phyloP scores from a whole-genome alignment of 2,329 filamentous ascomycete species.

The Cordyceps farinosa region DNA sequence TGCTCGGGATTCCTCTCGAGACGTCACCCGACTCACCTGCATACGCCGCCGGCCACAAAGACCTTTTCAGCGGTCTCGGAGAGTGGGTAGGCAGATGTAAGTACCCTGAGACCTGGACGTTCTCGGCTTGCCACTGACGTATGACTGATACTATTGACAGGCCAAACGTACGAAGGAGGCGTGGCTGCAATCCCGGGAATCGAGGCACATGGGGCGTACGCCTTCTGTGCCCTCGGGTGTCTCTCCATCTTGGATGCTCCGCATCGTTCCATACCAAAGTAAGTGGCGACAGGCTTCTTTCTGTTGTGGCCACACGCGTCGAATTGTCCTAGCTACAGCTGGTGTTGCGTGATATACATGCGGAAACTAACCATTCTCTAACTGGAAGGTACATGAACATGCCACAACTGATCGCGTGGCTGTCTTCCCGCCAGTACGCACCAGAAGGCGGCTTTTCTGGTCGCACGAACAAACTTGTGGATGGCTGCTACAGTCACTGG shows the following conservation, averaged over 20 bases:
- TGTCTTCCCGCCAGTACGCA: constrained; percentile 82
- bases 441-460: constrained; percentile 93
- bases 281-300: constrained; percentile 32
- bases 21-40: constrained; percentile 71
- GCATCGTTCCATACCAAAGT: constrained; percentile 68
- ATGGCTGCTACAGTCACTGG: constrained; percentile 98
- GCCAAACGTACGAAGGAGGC: constrained; percentile 92
- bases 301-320: background rate
- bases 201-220: constrained; percentile 95
- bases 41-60: constrained; percentile 56
- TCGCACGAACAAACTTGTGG: constrained; percentile 94
- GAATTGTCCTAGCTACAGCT: background rate
- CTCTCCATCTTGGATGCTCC: constrained; percentile 82
- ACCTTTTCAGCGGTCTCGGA: constrained; percentile 68
- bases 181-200: constrained; percentile 80
- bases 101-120: constrained; percentile 31
- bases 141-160: constrained; percentile 37
- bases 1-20: constrained; percentile 78
- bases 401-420: constrained; percentile 74
- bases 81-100: constrained; percentile 79
- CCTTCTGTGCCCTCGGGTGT: constrained; percentile 89
- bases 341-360: background rate
- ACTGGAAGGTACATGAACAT: constrained; percentile 68
- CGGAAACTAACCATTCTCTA: constrained; percentile 27
- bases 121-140: background rate